These are phyloP conservation scores for Kodamaea kakaduensis DNA, from an alignment of 805 yeast species.

Conservation along the genomic window DNA sequence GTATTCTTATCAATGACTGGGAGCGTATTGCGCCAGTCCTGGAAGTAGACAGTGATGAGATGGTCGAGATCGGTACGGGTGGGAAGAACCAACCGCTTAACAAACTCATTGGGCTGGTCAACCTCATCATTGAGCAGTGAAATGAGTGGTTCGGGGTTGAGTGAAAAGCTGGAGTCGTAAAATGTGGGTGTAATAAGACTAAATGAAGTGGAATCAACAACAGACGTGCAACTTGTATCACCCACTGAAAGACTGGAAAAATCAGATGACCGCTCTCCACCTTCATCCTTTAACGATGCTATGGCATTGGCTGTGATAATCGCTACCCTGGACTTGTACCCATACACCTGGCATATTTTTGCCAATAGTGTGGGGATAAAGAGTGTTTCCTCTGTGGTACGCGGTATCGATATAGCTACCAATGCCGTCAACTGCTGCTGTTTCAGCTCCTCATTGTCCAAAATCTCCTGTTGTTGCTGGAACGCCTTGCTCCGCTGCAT, in stretches of 20 bases:
- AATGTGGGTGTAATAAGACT: too few species aligned
- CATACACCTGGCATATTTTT: conserved; percentile 64
- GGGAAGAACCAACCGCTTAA: conserved; percentile 30
- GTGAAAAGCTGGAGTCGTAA: too few species aligned
- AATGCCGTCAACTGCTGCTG: conserved; percentile 36
- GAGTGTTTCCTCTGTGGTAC: conserved; percentile 74
- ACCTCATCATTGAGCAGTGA: not conserved
- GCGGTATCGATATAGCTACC: conserved; percentile 70
- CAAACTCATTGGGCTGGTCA: conserved; percentile 36
- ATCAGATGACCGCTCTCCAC: not conserved
- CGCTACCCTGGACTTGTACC: conserved; percentile 69
- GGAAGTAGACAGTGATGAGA: conserved; percentile 63
- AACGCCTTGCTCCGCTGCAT: conserved; percentile 36
- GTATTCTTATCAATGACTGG: conserved; percentile 68
- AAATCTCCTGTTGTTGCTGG: conserved; percentile 18
- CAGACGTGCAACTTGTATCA: conserved; percentile 35
- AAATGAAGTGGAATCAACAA: too few species aligned
- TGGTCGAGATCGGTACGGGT: conserved; percentile 63
- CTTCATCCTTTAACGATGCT: conserved; percentile 52
- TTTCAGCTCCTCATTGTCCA: conserved; percentile 25
- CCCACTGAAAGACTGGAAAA: conserved; percentile 18
- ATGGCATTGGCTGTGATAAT: conserved; percentile 65
- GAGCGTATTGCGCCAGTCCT: conserved; percentile 68
- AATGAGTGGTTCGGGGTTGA: not conserved
- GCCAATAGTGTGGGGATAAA: conserved; percentile 71